These are phyloP conservation scores for Chlamydomonas reinhardtii DNA, from an alignment of 163 green algal species.

Conservation along the genomic window DNA sequence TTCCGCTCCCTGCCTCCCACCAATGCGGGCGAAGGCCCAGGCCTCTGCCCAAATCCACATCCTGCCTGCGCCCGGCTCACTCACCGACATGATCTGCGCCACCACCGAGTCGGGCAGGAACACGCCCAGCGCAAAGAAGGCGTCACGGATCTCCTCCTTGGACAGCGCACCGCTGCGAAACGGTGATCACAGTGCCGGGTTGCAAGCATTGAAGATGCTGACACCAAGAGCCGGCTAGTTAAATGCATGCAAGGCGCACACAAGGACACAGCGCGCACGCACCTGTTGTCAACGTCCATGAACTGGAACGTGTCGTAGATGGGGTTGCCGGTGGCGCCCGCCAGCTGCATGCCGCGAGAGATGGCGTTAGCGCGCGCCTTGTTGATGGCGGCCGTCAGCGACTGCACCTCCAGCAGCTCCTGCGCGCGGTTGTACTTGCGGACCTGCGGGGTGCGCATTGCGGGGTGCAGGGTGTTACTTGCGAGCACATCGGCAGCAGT, in stretches of 20 bases:
- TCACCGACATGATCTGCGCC: constrained; percentile 49
- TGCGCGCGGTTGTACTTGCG: constrained; percentile 42
- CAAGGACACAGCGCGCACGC: not conserved
- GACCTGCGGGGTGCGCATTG: constrained; percentile 14
- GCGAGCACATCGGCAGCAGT: too few species aligned
- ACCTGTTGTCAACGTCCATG: constrained; percentile 42
- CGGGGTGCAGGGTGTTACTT: too few species aligned
- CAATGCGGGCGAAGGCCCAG: too few species aligned
- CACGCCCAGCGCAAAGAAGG: constrained; percentile 56
- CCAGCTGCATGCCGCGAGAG: not conserved
- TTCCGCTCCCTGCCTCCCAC: too few species aligned
- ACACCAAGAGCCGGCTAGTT: too few species aligned
- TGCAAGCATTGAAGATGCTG: not conserved
- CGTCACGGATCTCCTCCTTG: constrained; percentile 51
- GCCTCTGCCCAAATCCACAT: too few species aligned
- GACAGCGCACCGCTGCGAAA: constrained; percentile 21
- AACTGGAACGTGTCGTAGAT: constrained; percentile 53
- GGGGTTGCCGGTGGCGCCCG: constrained; percentile 33
- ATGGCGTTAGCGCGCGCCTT: constrained; percentile 53
- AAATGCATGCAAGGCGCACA: not conserved
- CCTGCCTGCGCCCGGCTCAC: not conserved
- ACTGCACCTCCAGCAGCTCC: constrained; percentile 42
- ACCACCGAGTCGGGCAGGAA: constrained; percentile 36
- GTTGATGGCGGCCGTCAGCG: constrained; percentile 47
- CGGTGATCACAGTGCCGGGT: not conserved